These are phyloP conservation scores for Euphrasia confusa DNA, from an alignment of 257 asterid species.

Conservation along the genomic window DNA sequence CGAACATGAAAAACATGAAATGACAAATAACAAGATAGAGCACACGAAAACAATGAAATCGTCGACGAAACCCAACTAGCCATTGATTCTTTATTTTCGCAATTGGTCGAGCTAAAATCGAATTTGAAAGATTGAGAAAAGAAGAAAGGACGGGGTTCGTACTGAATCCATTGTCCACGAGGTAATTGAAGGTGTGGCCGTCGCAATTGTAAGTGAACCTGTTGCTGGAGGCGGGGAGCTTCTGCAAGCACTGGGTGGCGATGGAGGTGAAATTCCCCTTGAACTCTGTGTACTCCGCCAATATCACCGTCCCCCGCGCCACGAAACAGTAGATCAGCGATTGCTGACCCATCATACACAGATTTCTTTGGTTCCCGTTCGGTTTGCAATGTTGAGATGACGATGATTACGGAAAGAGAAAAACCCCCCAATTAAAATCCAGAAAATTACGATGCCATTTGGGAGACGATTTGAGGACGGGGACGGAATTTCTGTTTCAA, in stretches of 20 bases:
- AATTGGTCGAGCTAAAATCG: not conserved
- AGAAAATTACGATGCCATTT: not conserved
- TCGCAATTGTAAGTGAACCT: conserved; percentile 52
- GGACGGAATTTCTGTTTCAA: no score
- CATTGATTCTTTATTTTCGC: no score
- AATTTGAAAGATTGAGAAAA: not conserved
- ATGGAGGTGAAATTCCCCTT: conserved; percentile 43
- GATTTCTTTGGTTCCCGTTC: not conserved
- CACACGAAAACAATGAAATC: not conserved
- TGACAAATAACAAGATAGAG: not conserved
- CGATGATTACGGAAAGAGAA: not conserved
- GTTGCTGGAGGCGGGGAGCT: conserved; percentile 47
- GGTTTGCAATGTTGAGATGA: not conserved
- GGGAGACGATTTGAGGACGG: conserved; percentile 5
- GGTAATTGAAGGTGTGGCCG: conserved; percentile 48
- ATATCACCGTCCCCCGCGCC: conserved; percentile 41
- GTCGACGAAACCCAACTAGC: not conserved
- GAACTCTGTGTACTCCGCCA: conserved; percentile 44
- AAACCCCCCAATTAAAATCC: conserved; percentile 9
- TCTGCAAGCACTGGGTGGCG: conserved; percentile 47
- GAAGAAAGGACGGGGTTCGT: conserved; percentile 1
- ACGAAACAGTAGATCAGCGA: conserved; percentile 48
- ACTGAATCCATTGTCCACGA: conserved; percentile 47
- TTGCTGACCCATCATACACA: conserved; percentile 43
- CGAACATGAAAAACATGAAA: not conserved